Evolutionary conservation across 2,329 filamentous ascomycete genomes (phyloP).

Genomic region (Sclerotinia subarctica): DNA sequence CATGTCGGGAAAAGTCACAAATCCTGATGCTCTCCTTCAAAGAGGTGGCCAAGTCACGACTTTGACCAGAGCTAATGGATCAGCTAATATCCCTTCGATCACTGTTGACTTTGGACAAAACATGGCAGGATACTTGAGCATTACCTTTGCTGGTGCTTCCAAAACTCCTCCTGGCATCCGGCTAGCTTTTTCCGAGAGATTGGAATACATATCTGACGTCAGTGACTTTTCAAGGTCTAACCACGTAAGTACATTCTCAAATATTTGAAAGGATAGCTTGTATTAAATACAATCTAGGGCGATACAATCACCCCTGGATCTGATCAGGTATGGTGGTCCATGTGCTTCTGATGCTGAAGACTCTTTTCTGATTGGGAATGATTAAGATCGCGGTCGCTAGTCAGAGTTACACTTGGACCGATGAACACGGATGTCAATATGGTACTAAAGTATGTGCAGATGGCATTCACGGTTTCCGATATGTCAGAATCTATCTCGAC

Average conservation of each 20-base stretch:
- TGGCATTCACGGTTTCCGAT: conserved; percentile 53
- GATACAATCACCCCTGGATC: conserved; percentile 46
- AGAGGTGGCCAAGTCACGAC: conserved; percentile 37
- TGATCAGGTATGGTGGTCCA: conserved; percentile 44
- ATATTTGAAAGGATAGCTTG: too few relatives aligned
- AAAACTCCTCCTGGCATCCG: conserved; percentile 41
- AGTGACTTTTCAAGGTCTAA: conserved; percentile 51
- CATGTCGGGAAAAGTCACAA: conserved; percentile 42
- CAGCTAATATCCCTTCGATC: conserved; percentile 38
- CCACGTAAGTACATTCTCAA: conserved; percentile 38
- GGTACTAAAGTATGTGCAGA: conserved; percentile 48
- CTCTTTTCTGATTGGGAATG: conserved; percentile 18
- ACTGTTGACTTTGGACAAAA: conserved; percentile 52
- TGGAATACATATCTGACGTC: conserved; percentile 44
- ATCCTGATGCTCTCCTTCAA: conserved; percentile 40
- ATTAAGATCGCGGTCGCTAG: conserved; percentile 45
- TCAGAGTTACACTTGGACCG: conserved; percentile 45
- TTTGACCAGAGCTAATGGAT: conserved; percentile 32
- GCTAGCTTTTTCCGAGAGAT: conserved; percentile 49
- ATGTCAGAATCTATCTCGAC: conserved; percentile 48
- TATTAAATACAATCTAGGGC: conserved; percentile 29
- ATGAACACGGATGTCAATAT: conserved; percentile 45
- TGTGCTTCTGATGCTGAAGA: not conserved
- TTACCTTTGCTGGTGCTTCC: conserved; percentile 43
- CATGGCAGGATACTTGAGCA: conserved; percentile 44